Base-by-base conservation (phyloP, 192 early-diverging fungal species). In the Pilaira anomala region DNA sequence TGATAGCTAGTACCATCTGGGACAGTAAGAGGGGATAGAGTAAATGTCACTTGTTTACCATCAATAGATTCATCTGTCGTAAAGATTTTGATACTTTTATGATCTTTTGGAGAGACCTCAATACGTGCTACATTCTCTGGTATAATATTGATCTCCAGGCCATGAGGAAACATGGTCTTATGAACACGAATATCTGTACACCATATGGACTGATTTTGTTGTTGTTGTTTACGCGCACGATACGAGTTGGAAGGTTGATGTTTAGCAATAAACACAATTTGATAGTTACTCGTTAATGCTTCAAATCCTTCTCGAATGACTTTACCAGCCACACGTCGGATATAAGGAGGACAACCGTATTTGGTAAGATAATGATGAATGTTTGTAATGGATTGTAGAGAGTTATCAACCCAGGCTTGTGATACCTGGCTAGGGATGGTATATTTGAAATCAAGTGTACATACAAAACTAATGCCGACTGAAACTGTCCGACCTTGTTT, bases 341-440 rank as follows among this genome's bases (percentile, higher is more conserved):
- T 71, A 64, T 80, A 85, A 12, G 83, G 83, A 18, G 83, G 83
- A 62, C 74, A 82, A 22, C 83, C 83, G 44, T 48, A 54, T 28
- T 74, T 72, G 40, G 71, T 49, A 9, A 85, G 46, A 21, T 77
- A 78, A 2, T 80, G 74, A 36, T 76, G 65, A 18, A 82, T 48
- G 3, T 74, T 71, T 39, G 58, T 29, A 16, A 85, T 65, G 19
- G 65, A 63, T 2, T 74, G 66, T 0, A 80, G 33, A 14, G 68
- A 69, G 6, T n/a, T 26, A 22, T 58, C 56, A 4, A 42, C 41
- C 56, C 56, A 58, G 18, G 56, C n/a, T 24, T 77, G 77, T 36
- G 78, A 66, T 3, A 80, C 69, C 1, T 68, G 64, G 1, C 54
- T 48, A 30, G 80, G 74, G 9, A 78, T 50, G 0, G 67, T 71